Base-by-base conservation (phyloP, 108 stramenopile species). In the Cyclotella baltica region DNA sequence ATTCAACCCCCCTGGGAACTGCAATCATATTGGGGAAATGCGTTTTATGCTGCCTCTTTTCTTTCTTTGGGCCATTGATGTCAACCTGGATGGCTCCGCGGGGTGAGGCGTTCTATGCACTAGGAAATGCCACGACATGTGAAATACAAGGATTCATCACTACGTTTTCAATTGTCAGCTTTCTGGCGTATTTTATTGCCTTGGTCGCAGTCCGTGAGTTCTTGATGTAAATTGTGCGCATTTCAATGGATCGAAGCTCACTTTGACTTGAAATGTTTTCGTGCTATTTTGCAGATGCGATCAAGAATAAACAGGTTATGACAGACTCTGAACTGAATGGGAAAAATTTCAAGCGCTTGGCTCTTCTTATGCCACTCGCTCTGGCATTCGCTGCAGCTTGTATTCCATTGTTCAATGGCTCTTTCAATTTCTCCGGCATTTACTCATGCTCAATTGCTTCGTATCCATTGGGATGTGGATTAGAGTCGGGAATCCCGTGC, bases 401-500 rank as follows among this genome's bases (percentile, higher is more conserved):
- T 11, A 25, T 55, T 0, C 55, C 55, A 25, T 23, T 55, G 10
- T 0, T 55, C 4, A 55, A 27, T 23, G 22, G 55, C 55, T 55
- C 55, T 25, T 55, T 25, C 25, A 55, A 55, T 23, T 55, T 55
- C 25, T 55, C 55, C 25, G 55, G 55, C 1, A 27, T 55, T 1
- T 55, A 55, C 25, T 55, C 55, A 11, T 55, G 55, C 22, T 55
- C 55, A 10, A 55, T 55, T 11, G 20, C 55, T 22, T 23, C 55
- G 10, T 55, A 25, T 25, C 55, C 55, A 25, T 27, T 55, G 25
- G 55, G 55, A 23, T 55, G 55, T 55, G 55, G 55, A 10, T 10
- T 10, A 23, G 25, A 55, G 5, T 55, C 55, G 25, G 55, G 55
- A 55, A 55, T 55, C 20, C n/a, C 55, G 20, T 55, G 55, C 55